These are phyloP conservation scores for Pichia exigua DNA, from an alignment of 805 yeast genomes.

Conservation along the genomic window DNA sequence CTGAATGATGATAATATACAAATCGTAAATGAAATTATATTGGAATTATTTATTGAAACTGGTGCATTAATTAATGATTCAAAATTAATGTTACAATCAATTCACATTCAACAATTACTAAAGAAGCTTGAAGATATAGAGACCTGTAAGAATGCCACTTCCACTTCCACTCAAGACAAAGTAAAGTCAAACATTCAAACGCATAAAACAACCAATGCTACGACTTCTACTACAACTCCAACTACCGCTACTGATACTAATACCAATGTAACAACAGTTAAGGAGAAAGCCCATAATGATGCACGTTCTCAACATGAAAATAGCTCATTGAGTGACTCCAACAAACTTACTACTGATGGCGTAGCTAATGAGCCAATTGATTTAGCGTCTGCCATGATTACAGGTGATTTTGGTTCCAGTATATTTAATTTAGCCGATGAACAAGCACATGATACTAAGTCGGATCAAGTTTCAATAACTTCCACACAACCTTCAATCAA, in stretches of 20 bases:
- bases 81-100: constrained; percentile 50
- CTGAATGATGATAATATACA: constrained; percentile 36
- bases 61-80: constrained; percentile 57
- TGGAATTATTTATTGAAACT: constrained; percentile 55
- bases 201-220: not conserved
- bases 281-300: too few species aligned
- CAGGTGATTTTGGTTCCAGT: not conserved
- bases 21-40: constrained; percentile 44
- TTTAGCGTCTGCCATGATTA: not conserved
- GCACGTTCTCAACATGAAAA: not conserved
- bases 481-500: not conserved
- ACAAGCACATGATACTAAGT: not conserved
- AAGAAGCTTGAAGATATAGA: not conserved
- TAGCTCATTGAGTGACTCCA: not conserved
- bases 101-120: constrained; percentile 44
- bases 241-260: not conserved
- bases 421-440: not conserved
- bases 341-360: not conserved
- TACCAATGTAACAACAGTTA: not conserved
- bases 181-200: not conserved
- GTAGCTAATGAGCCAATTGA: not conserved
- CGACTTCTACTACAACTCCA: too few species aligned
- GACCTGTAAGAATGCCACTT: not conserved
- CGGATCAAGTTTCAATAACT: not conserved
- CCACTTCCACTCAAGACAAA: not conserved